Base-by-base conservation (phyloP, 2,329 filamentous ascomycete species). In the Aspergillus fructus region DNA sequence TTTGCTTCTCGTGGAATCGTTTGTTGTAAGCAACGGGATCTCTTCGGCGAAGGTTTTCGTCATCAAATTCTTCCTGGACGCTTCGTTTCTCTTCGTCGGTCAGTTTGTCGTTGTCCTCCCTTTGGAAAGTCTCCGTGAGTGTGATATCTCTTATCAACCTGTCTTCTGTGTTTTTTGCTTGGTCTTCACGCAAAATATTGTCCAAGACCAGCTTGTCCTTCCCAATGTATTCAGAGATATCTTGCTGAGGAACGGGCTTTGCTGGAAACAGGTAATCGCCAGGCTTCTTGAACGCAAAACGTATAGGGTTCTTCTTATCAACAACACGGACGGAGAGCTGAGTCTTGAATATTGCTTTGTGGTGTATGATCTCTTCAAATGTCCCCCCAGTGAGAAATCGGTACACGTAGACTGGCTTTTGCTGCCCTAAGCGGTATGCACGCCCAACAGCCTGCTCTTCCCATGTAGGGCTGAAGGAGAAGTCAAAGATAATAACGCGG, bases 381-480 rank as follows among this genome's bases (percentile, higher is more conserved):
- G 91, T 94, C 2, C 91, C 92, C 2, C 86, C 90, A 11, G 86
- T 79, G 24, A 92, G 78, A 60, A 97, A 86, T 17, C 89, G 88
- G 74, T 97, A 97, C 1, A 97, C 91, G 68, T 84, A 93, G 1
- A 96, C 92, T 0, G 83, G 81, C 65, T 93, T 94, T 39, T 76
- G 78, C 72, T 97, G 93, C 0, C 92, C 91, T 34, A 97, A 83
- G 1, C 93, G 89, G 72, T 94, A 96, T 0, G 90, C 89, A 53
- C 93, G 84, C 2, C 91, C 93, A 50, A 96, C 85, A 1, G 93
- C 93, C 74, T 97, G 93, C 66, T 92, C 88, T 71, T 96, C 93
- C 68, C 87, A 81, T 5, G 86, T 83, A 0, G 93, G 93, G 62
- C 93, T 94, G 76, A 87, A 96, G 59, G 82, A 81, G 67, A 89